phyloP scores from a whole-genome alignment of 345 rosid species.

The Theobroma cacao region DNA sequence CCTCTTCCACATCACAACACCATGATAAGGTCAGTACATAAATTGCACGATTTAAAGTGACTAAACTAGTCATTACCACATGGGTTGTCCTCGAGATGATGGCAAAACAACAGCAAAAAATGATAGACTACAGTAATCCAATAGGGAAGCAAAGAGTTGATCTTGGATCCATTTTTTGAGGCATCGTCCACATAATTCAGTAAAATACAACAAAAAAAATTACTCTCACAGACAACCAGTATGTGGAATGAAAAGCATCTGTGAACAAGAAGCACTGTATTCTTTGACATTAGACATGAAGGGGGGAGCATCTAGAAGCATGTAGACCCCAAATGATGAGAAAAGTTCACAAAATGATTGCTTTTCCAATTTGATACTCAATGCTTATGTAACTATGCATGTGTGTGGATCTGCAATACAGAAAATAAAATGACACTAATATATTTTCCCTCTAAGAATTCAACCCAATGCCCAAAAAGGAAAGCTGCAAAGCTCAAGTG shows the following conservation, averaged over 20 bases:
- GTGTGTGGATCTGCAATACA: not conserved
- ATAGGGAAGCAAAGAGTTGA: not conserved
- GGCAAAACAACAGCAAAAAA: too few relatives aligned
- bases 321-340: not conserved
- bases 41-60: too few relatives aligned
- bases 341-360: not conserved
- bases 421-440: not conserved
- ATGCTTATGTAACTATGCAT: not conserved
- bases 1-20: too few relatives aligned
- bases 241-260: not conserved
- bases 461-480: not conserved
- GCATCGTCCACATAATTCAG: not conserved
- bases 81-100: too few relatives aligned
- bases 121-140: not conserved
- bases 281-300: not conserved
- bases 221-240: not conserved
- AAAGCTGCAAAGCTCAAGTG: not conserved
- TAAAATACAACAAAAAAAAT: not conserved
- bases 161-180: not conserved
- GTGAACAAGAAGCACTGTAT: not conserved
- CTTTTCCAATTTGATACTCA: slow-evolving; percentile 2
- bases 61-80: too few relatives aligned
- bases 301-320: too few relatives aligned
- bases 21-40: too few relatives aligned
- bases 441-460: not conserved